Evolutionary conservation across 73 alveolate species (phyloP).

Genomic region (Uronychia binucleata): DNA sequence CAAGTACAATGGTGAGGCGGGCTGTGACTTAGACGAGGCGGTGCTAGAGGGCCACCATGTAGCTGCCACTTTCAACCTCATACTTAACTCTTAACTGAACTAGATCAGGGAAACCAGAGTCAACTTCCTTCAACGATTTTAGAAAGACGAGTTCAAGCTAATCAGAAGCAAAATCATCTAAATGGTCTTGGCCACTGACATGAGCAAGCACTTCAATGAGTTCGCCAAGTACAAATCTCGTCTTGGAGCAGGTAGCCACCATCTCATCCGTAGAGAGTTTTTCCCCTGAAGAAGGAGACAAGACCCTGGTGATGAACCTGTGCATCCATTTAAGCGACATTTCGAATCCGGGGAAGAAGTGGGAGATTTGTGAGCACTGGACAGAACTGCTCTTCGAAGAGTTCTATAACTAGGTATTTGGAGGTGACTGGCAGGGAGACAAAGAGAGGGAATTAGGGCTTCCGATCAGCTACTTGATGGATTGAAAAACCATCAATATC

Average conservation of each 20-base stretch:
- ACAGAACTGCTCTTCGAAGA: conserved; percentile 81
- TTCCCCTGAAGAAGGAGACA: conserved; percentile 27
- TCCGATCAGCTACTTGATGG: conserved; percentile 80
- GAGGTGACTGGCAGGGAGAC: conserved; percentile 76
- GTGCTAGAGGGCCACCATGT: conserved; percentile 62
- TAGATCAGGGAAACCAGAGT: conserved; percentile 43
- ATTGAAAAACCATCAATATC: conserved; percentile 82
- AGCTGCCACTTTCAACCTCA: conserved; percentile 14
- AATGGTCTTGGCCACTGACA: conserved; percentile 20
- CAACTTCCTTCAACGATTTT: neutral
- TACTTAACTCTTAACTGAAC: conserved; percentile 42
- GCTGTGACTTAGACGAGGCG: conserved; percentile 58
- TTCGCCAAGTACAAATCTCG: neutral
- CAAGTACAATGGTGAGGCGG: conserved; percentile 78
- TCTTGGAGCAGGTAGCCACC: conserved; percentile 25
- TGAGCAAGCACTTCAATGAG: conserved; percentile 14
- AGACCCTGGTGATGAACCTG: neutral
- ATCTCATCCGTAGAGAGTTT: conserved; percentile 28
- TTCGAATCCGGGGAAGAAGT: conserved; percentile 81
- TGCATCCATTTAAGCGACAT: conserved; percentile 81
- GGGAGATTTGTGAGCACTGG: conserved; percentile 79
- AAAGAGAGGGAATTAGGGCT: conserved; percentile 70
- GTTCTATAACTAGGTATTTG: conserved; percentile 59
- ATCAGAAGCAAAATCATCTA: conserved; percentile 16
- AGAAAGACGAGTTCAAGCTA: conserved; percentile 1